Conservation (phyloP, 2,329 filamentous ascomycete species). For the Ustulina deusta region DNA sequence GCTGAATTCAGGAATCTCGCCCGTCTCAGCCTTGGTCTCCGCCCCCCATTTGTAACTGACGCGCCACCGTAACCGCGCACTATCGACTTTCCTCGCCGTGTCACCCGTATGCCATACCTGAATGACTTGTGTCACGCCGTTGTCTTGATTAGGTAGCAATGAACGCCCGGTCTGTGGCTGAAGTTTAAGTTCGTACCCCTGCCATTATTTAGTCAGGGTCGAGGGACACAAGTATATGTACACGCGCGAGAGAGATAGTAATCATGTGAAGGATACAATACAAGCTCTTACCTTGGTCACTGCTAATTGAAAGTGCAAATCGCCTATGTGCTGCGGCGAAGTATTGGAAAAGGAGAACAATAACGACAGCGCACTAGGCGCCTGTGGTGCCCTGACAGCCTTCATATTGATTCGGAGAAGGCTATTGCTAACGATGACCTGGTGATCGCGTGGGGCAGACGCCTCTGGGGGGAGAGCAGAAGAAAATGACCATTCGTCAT, state of each 20-base stretch:
- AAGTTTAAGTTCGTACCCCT: slow-evolving; percentile 85
- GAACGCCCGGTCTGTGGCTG: slow-evolving; percentile 86
- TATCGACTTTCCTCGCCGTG: slow-evolving; percentile 73
- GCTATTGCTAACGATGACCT: slow-evolving; percentile 77
- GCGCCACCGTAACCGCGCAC: slow-evolving; percentile 92
- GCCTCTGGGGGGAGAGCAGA: slow-evolving; percentile 79
- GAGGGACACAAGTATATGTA: background rate
- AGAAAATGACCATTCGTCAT: slow-evolving; percentile 95
- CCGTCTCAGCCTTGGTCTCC: slow-evolving; percentile 80
- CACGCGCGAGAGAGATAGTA: background rate
- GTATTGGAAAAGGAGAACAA: slow-evolving; percentile 87
- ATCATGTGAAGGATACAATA: background rate
- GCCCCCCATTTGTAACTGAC: slow-evolving; percentile 79
- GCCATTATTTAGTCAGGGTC: slow-evolving; percentile 18
- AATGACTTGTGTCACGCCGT: slow-evolving; percentile 85
- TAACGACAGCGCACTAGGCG: slow-evolving; percentile 73
- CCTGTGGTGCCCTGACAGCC: slow-evolving; percentile 68
- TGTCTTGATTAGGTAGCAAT: slow-evolving; percentile 77
- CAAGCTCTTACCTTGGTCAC: slow-evolving; percentile 81
- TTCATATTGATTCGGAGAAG: slow-evolving; percentile 79
- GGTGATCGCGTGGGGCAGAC: slow-evolving; percentile 66
- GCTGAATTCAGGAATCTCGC: slow-evolving; percentile 83
- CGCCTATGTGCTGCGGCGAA: slow-evolving; percentile 75
- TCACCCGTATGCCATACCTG: slow-evolving; percentile 80
- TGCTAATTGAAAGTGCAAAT: slow-evolving; percentile 90